Conservation (phyloP, 2,329 filamentous ascomycete genomes). For the Fusarium incarnatum region DNA sequence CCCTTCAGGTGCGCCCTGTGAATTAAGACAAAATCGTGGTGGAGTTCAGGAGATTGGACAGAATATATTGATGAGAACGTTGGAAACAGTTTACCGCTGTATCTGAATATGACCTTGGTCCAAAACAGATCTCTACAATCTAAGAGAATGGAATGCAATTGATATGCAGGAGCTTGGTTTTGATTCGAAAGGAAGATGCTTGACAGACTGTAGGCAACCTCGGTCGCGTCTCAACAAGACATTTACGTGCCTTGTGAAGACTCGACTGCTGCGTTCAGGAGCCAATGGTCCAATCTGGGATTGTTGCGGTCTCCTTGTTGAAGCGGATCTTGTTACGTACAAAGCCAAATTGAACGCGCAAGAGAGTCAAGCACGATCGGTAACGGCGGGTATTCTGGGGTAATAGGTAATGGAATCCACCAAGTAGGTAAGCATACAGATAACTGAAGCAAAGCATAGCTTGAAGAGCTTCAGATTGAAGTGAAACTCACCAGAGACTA, state of each 20-base stretch:
- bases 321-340: conserved; percentile 33
- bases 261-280: not conserved
- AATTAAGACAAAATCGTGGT: conserved; percentile 10
- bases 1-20: conserved; percentile 24
- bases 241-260: not conserved
- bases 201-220: not conserved
- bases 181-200: not conserved
- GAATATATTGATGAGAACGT: not conserved
- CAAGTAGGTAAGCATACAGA: not conserved
- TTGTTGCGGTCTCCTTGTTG: not conserved
- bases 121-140: not conserved
- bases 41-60: conserved; percentile 31
- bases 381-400: conserved; percentile 9
- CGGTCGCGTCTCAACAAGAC: not conserved
- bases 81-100: not conserved
- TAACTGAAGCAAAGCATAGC: not conserved
- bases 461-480: not conserved
- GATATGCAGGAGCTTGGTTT: not conserved
- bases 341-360: conserved; percentile 15
- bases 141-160: not conserved
- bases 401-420: conserved; percentile 9
- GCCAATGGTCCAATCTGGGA: not conserved
- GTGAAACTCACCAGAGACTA: not conserved
- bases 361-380: not conserved
- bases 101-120: not conserved